Percentiles rank a stretch among this genome's conserved stretches.
These are phyloP conservation scores for Wickerhamomyces sp. DNA, from an alignment of 1,139 yeast species.

Conservation along the genomic window DNA sequence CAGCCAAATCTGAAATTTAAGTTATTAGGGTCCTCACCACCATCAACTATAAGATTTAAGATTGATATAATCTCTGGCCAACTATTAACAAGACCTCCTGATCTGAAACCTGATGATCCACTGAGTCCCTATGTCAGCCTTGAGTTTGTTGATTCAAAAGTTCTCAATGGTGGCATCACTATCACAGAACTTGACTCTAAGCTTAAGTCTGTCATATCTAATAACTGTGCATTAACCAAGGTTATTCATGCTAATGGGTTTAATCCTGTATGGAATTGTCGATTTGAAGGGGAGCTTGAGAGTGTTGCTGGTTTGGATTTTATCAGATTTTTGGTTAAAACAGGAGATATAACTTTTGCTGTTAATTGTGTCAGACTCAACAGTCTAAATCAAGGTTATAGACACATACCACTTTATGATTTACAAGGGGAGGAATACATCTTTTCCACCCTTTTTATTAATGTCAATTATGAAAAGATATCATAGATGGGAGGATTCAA, in stretches of 20 bases:
- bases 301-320: constrained; percentile 43
- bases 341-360: constrained; percentile 48
- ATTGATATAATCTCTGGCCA: constrained; percentile 75
- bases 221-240: constrained; percentile 17
- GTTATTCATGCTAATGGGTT: constrained; percentile 57
- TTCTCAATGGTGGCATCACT: constrained; percentile 8
- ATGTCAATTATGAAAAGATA: constrained; percentile 31
- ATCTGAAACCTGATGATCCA: constrained; percentile 32
- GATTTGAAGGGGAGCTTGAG: constrained; percentile 40
- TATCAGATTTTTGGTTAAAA: constrained; percentile 44
- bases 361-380: constrained; percentile 48
- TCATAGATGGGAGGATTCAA: neutral
- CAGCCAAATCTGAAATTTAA: constrained; percentile 24
- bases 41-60: constrained; percentile 23
- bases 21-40: constrained; percentile 15
- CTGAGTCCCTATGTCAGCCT: constrained; percentile 19
- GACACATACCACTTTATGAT: constrained; percentile 75
- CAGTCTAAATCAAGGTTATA: constrained; percentile 66
- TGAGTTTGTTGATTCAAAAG: constrained; percentile 17
- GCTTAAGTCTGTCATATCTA: neutral
- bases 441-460: constrained; percentile 71
- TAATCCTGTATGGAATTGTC: constrained; percentile 76
- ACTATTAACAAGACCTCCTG: constrained; percentile 67
- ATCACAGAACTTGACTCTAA: constrained; percentile 13
- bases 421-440: constrained; percentile 75